Percentiles rank a stretch among this genome's conserved stretches.
phyloP scores from a whole-genome alignment of 2,329 filamentous ascomycete species.

The Cercospora sp. region DNA sequence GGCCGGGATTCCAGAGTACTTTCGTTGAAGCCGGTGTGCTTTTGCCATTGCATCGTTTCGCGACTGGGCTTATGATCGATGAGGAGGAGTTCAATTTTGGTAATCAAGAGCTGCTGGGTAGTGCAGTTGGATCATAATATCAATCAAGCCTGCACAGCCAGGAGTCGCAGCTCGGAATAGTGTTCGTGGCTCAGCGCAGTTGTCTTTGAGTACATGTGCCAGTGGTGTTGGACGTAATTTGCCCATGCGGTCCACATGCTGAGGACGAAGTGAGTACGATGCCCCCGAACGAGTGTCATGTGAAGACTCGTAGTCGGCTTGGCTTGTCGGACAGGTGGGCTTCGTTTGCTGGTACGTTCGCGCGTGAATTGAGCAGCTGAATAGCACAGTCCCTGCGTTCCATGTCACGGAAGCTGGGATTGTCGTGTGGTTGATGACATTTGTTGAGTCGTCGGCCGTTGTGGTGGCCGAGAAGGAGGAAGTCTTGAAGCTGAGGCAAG shows the following conservation, averaged over 20 bases:
- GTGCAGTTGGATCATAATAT: not conserved
- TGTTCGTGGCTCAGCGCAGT: not conserved
- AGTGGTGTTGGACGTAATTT: not conserved
- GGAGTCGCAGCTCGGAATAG: not conserved
- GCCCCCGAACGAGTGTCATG: not conserved
- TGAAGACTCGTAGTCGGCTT: not conserved
- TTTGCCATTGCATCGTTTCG: conserved; percentile 18
- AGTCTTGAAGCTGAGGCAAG: not conserved
- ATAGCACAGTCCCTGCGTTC: not conserved
- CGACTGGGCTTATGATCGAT: conserved; percentile 18
- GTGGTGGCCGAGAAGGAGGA: not conserved
- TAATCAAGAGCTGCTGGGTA: not conserved
- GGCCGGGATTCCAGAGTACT: conserved; percentile 4
- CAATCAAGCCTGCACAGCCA: not conserved
- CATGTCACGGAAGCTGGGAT: not conserved
- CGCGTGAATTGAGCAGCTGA: not conserved
- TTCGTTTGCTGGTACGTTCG: not conserved
- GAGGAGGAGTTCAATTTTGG: conserved; percentile 17
- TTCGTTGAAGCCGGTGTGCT: conserved; percentile 16
- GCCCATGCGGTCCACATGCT: not conserved
- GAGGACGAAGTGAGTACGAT: not conserved
- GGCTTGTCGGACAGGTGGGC: not conserved
- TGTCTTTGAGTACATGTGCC: not conserved
- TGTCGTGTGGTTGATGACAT: not conserved
- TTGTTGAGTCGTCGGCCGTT: no score